Percentiles rank a stretch among this genome's conserved stretches.
Evolutionary conservation across 805 yeast genomes (phyloP).

Genomic region (Naumovozyma baii): DNA sequence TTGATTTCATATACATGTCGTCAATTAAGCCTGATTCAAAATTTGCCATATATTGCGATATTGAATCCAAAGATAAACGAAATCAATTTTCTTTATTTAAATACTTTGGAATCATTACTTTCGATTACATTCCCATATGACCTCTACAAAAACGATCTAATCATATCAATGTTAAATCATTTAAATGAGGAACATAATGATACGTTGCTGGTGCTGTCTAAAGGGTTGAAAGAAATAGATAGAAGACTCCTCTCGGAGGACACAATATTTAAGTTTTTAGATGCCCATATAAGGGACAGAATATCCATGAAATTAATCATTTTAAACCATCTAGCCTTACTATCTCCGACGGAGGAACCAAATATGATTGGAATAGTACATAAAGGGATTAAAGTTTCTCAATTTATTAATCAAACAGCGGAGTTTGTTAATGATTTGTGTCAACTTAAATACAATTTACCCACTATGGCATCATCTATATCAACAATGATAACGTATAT

Average conservation of each 20-base stretch:
- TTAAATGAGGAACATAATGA: constrained; percentile 75
- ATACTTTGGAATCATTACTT: constrained; percentile 49
- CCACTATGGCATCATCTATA: constrained; percentile 7
- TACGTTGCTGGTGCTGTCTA: constrained; percentile 70
- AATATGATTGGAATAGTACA: constrained; percentile 53
- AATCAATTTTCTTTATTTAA: constrained; percentile 63
- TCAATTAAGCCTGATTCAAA: constrained; percentile 58
- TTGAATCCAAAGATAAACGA: constrained; percentile 79
- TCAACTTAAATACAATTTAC: constrained; percentile 70
- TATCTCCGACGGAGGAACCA: constrained; percentile 29
- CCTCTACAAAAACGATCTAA: constrained; percentile 42
- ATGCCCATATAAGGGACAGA: constrained; percentile 70
- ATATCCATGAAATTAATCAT: constrained; percentile 80
- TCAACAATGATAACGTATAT: constrained; percentile 24
- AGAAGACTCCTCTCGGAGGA: constrained; percentile 36
- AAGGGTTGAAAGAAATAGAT: constrained; percentile 67
- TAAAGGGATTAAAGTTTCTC: constrained; percentile 52
- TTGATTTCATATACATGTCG: constrained; percentile 57
- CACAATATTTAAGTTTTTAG: constrained; percentile 53
- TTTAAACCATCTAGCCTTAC: constrained; percentile 68
- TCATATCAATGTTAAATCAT: constrained; percentile 44
- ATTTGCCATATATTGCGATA: constrained; percentile 74
- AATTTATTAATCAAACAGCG: constrained; percentile 52
- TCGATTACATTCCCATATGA: constrained; percentile 37
- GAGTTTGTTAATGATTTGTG: constrained; percentile 78